Conservation (phyloP, 768 basidiomycete genomes). For the Naganishia randhawae region DNA sequence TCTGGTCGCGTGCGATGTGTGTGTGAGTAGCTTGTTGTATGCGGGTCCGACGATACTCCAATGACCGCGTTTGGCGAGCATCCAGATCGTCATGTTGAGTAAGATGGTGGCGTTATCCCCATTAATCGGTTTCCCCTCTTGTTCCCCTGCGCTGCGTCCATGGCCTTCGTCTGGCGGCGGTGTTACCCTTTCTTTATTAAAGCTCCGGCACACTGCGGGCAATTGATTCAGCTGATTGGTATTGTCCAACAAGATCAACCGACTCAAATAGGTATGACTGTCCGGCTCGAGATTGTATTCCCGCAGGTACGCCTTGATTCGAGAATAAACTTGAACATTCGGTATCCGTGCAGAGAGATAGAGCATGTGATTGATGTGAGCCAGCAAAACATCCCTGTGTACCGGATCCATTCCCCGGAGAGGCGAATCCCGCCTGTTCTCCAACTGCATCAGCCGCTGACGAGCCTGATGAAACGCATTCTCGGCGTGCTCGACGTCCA, state of each 20-base stretch:
- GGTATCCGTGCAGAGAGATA: conserved; percentile 36
- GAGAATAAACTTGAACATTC: background rate
- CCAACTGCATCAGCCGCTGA: background rate
- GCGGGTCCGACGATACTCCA: conserved; percentile 36
- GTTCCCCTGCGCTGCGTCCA: background rate
- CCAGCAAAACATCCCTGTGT: conserved; percentile 67
- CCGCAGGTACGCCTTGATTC: background rate
- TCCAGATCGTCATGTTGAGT: conserved; percentile 36
- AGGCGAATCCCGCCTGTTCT: background rate
- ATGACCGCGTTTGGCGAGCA: conserved; percentile 32
- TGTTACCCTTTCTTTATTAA: background rate
- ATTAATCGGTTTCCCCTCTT: background rate
- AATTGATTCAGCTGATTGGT: conserved; percentile 25
- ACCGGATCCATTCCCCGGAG: conserved; percentile 46
- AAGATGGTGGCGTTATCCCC: conserved; percentile 28
- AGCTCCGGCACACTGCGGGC: conserved; percentile 18
- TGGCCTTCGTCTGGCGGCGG: background rate
- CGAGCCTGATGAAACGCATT: conserved; percentile 9
- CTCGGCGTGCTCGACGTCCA: conserved; percentile 21
- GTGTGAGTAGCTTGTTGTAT: conserved; percentile 29
- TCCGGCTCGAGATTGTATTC: conserved; percentile 26
- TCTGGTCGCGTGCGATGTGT: background rate
- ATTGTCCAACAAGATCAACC: conserved; percentile 32
- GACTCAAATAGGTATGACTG: conserved; percentile 30
- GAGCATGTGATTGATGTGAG: conserved; percentile 36